phyloP scores from a whole-genome alignment of 257 asterid species.

The Nicotiana attenuata region DNA sequence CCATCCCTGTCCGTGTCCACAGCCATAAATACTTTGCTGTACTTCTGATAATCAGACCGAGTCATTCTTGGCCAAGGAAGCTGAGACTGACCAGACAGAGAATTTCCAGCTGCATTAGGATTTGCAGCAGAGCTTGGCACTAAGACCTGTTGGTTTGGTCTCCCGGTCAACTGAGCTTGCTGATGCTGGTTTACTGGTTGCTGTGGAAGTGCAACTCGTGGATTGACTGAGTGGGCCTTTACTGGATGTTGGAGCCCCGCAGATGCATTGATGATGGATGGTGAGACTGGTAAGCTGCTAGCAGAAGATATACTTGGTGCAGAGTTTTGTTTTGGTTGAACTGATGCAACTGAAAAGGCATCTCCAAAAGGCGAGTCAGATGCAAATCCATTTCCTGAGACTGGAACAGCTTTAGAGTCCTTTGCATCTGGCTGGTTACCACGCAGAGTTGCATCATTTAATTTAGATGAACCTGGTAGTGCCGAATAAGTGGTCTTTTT shows the following conservation, averaged over 20 bases:
- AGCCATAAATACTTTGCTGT: constrained; percentile 77
- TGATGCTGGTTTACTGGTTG: constrained; percentile 36
- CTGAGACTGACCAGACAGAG: constrained; percentile 42
- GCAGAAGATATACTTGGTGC: constrained; percentile 30
- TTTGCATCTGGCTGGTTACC: constrained; percentile 41
- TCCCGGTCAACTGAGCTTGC: constrained; percentile 39
- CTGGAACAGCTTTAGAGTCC: constrained; percentile 38
- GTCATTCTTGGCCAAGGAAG: constrained; percentile 89
- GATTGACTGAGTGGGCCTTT: constrained; percentile 21
- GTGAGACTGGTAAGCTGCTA: constrained; percentile 34
- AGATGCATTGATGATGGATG: constrained; percentile 33
- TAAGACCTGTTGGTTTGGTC: constrained; percentile 41
- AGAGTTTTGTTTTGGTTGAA: constrained; percentile 44
- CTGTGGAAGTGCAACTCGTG: constrained; percentile 22
- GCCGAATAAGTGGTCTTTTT: constrained; percentile 31
- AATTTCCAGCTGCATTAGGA: constrained; percentile 47
- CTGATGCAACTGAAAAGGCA: constrained; percentile 47
- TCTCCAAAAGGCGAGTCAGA: constrained; percentile 58
- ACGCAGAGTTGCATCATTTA: constrained; percentile 27
- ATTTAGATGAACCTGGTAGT: constrained; percentile 47
- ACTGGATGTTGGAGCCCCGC: constrained; percentile 42
- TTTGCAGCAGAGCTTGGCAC: constrained; percentile 37
- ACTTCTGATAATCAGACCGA: constrained; percentile 77
- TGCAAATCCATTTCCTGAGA: constrained; percentile 60
- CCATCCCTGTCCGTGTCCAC: constrained; percentile 96